A percentile compares a stretch with the other conserved stretches of the same genome.
Evolutionary conservation across 495 filamentous ascomycete genomes (phyloP).

Genomic region (Astrothelium subdiscretum): DNA sequence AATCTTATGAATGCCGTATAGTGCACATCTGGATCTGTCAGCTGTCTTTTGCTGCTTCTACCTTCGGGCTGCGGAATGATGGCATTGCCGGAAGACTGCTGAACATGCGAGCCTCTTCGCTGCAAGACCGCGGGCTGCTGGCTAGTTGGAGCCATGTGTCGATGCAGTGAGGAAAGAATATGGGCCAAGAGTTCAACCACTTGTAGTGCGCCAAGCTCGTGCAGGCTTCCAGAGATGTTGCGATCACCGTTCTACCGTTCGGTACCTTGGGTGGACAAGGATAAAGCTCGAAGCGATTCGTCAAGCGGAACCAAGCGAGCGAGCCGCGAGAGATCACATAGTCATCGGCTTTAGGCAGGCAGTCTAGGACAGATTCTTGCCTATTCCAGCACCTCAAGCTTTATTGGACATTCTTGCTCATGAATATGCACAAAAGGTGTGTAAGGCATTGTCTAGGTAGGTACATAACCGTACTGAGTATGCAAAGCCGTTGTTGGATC

Average conservation of each 20-base stretch:
- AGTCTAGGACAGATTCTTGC: neutral
- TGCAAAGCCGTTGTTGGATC: too few relatives aligned
- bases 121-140: neutral
- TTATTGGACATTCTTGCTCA: too few relatives aligned
- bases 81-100: neutral
- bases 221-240: neutral
- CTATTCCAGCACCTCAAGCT: neutral
- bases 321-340: neutral
- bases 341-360: neutral
- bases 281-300: neutral
- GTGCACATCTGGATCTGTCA: slow-evolving; percentile 25
- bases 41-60: neutral
- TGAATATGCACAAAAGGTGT: too few relatives aligned
- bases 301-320: neutral
- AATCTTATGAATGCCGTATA: slow-evolving; percentile 76
- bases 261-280: too few relatives aligned
- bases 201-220: too few relatives aligned
- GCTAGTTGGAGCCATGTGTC: neutral
- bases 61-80: neutral
- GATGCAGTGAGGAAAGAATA: neutral
- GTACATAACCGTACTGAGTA: too few relatives aligned
- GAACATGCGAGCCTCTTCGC: neutral
- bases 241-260: neutral
- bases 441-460: too few relatives aligned
- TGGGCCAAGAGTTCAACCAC: too few relatives aligned